Percentiles rank a stretch among this genome's conserved stretches.
phyloP scores from a whole-genome alignment of 2,329 filamentous ascomycete species.

The Zymoseptoria pseudotritici region DNA sequence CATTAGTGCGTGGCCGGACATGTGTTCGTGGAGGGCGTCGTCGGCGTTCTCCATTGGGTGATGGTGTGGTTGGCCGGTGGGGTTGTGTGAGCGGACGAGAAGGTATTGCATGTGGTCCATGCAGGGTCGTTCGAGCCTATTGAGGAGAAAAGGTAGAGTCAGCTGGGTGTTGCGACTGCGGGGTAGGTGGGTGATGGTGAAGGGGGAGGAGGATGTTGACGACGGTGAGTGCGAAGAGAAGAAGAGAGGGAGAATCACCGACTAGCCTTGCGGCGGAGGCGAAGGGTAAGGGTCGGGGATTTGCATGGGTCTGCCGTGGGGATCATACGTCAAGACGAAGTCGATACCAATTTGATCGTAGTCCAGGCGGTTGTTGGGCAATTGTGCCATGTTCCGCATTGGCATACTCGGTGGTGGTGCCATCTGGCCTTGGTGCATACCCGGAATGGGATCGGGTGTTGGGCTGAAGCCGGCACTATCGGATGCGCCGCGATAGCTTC shows the following conservation, averaged over 20 bases:
- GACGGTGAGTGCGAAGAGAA: not conserved
- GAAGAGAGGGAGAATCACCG: not conserved
- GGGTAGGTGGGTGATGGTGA: not conserved
- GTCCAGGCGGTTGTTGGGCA: conserved; percentile 46
- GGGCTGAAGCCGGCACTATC: conserved; percentile 42
- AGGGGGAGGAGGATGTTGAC: not conserved
- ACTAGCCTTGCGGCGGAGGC: conserved; percentile 45
- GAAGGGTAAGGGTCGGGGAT: conserved; percentile 50
- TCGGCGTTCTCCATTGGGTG: conserved; percentile 36
- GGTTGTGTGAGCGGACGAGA: conserved; percentile 50
- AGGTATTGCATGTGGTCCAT: conserved; percentile 84
- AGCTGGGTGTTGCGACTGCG: conserved; percentile 8
- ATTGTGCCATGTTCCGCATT: conserved; percentile 19
- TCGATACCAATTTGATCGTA: conserved; percentile 81
- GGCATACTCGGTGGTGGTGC: conserved; percentile 8
- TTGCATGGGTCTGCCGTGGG: conserved; percentile 27
- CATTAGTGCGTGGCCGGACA: conserved; percentile 80
- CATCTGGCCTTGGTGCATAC: conserved; percentile 5
- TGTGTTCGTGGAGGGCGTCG: conserved; percentile 56
- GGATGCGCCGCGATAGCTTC: conserved; percentile 50
- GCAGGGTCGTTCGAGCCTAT: conserved; percentile 81
- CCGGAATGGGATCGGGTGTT: conserved; percentile 27
- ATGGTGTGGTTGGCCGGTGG: conserved; percentile 30
- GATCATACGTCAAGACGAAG: conserved; percentile 80
- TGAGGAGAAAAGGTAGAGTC: conserved; percentile 14